These are phyloP conservation scores for Talinum fruticosum DNA, from an alignment of 148 eudicot species.

Conservation along the genomic window DNA sequence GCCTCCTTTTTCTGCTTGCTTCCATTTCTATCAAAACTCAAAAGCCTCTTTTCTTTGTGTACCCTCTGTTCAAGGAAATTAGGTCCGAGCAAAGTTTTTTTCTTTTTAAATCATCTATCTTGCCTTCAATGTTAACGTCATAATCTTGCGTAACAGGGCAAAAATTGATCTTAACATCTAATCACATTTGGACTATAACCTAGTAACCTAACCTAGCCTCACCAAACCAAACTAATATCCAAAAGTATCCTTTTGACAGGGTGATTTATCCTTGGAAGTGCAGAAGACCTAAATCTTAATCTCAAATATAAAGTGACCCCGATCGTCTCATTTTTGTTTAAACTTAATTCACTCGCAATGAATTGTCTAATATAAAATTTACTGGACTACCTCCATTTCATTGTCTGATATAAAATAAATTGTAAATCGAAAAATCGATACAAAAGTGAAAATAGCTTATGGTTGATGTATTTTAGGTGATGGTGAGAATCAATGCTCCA, in stretches of 20 bases:
- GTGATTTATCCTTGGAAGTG: not conserved
- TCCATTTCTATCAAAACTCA: constrained; percentile 4
- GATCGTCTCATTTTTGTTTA: not conserved
- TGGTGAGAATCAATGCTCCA: not conserved
- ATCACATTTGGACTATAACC: not conserved
- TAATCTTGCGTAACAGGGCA: not conserved
- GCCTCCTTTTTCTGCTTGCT: not conserved
- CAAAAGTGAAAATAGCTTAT: not conserved
- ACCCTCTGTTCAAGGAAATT: not conserved
- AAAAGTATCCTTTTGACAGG: no score
- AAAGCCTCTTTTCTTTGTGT: not conserved
- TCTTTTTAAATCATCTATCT: not conserved
- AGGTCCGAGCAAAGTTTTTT: not conserved
- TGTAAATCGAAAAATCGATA: not conserved
- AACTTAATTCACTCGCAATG: not conserved
- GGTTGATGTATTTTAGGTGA: not conserved
- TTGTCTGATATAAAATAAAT: not conserved
- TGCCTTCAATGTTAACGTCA: not conserved
- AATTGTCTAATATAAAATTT: not conserved
- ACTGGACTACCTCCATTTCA: no score
- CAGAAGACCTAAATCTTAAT: not conserved
- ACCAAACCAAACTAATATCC: not conserved
- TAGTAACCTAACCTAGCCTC: no score
- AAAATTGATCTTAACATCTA: not conserved
- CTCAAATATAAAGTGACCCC: not conserved